Conservation (phyloP, 2,329 filamentous ascomycete species). For the Elsinoe batatas region DNA sequence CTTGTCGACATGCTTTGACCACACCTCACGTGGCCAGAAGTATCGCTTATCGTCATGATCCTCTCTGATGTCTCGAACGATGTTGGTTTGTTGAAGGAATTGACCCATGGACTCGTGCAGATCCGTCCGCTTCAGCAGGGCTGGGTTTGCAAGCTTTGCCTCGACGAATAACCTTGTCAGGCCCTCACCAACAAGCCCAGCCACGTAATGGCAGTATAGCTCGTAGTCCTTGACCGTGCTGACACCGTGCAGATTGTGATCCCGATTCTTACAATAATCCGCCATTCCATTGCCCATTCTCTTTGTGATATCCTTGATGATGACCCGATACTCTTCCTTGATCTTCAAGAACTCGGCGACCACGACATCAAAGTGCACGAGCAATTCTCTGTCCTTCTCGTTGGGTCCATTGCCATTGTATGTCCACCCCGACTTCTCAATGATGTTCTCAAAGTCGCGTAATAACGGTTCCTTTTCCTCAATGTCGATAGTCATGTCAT, state of each 20-base stretch:
- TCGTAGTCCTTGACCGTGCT: conserved; percentile 84
- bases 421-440: conserved; percentile 82
- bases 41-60: conserved; percentile 78
- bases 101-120: conserved; percentile 94
- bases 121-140: conserved; percentile 64
- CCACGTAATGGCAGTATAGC: conserved; percentile 95
- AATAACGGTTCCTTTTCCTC: conserved; percentile 77
- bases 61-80: conserved; percentile 90
- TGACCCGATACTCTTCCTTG: conserved; percentile 71
- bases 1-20: conserved; percentile 85
- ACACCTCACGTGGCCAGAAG: conserved; percentile 95
- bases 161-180: conserved; percentile 83
- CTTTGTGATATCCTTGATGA: conserved; percentile 85
- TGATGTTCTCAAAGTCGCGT: conserved; percentile 66
- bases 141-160: conserved; percentile 75
- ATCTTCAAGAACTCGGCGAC: conserved; percentile 79
- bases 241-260: conserved; percentile 60
- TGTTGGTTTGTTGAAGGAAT: conserved; percentile 97
- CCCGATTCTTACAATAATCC: conserved; percentile 75
- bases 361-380: conserved; percentile 85
- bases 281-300: conserved; percentile 99
- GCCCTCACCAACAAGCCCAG: conserved; percentile 94
- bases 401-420: conserved; percentile 76
- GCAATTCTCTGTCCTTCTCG: conserved; percentile 87
- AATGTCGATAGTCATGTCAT: conserved; percentile 87